Evolutionary conservation across 2,329 filamentous ascomycete species (phyloP).

Genomic region (Coleophoma crateriformis): DNA sequence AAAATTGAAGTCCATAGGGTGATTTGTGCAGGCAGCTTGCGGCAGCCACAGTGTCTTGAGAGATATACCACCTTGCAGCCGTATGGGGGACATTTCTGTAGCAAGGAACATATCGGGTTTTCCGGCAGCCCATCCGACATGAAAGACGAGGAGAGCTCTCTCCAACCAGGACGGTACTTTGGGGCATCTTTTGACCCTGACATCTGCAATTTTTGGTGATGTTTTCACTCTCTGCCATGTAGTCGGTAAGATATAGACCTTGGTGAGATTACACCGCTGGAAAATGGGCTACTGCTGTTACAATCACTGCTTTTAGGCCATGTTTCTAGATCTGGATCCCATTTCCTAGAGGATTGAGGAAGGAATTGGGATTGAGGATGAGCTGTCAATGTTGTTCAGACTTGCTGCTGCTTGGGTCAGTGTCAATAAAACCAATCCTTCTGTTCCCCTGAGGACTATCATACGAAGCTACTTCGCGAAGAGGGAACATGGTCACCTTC

Average conservation of each 20-base stretch:
- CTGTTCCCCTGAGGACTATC: conserved; percentile 1
- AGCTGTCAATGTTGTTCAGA: neutral
- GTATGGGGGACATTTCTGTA: neutral
- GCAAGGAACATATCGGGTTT: too few relatives aligned
- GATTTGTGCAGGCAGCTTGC: neutral
- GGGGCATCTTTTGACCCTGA: too few relatives aligned
- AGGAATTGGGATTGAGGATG: too few relatives aligned
- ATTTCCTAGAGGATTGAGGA: conserved; percentile 3
- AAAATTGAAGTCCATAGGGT: neutral
- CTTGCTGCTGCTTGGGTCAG: neutral
- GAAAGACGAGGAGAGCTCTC: too few relatives aligned
- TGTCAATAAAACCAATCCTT: neutral
- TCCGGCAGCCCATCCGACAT: too few relatives aligned
- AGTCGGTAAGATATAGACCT: neutral
- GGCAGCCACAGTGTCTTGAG: neutral
- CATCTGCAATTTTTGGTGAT: too few relatives aligned
- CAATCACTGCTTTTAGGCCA: conserved; percentile 9
- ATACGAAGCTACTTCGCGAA: neutral
- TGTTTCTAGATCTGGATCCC: conserved; percentile 5
- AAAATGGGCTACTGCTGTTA: conserved; percentile 2
- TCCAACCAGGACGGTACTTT: too few relatives aligned
- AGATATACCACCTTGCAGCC: neutral
- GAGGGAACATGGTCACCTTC: conserved; percentile 1
- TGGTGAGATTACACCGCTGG: conserved; percentile 2
- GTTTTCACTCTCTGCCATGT: too few relatives aligned